Base-by-base conservation (phyloP, 2,329 filamentous ascomycete genomes). In the Tolypocladium cylindrosporum region DNA sequence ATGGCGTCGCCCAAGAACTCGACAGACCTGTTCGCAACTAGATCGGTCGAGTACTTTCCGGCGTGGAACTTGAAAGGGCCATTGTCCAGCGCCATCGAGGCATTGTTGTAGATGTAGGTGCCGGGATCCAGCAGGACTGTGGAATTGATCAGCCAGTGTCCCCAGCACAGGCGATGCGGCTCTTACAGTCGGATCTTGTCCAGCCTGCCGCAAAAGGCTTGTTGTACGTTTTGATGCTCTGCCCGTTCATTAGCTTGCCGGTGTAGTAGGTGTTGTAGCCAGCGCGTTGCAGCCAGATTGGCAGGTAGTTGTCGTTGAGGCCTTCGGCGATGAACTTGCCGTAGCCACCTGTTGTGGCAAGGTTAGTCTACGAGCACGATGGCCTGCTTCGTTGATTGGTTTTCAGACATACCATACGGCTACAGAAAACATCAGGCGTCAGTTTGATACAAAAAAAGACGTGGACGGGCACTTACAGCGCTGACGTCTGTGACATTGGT, bases 181-280 rank as follows among this genome's bases (percentile, higher is more conserved):
- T 9, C 57, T 55, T 48, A 63, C 62, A 62, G 21, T 64, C 61
- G 7, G 79, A 82, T 9, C 75, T 77, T 14, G 77, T 87, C 75
- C 83, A 89, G 0, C 85, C 86, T 1, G 75, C 76, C 0, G 80
- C 76, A 48, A 72, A 77, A 0, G 85, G 80, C 4, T 75, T 72
- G 65, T 86, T 72, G 66, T 88, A 90, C 59, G 87, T 89, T 0
- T 76, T 65, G 1, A 81, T 74, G 0, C 74, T 81, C 55, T 89
- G 85, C 0, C 79, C 75, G 62, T 90, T 90, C 72, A 87, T 86
- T 5, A 89, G 74, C 66, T 91, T 90, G n/a, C 85, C 88, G 0
- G 82, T 83, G 64, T 90, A 90, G 65, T 88, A 89, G 0, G 87
- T 89, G 62, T 83, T 81, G 66, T 90, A 90, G 0, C 86, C 86